These are phyloP conservation scores for Candida cerambycidarum DNA, from an alignment of 805 yeast species.

Conservation along the genomic window DNA sequence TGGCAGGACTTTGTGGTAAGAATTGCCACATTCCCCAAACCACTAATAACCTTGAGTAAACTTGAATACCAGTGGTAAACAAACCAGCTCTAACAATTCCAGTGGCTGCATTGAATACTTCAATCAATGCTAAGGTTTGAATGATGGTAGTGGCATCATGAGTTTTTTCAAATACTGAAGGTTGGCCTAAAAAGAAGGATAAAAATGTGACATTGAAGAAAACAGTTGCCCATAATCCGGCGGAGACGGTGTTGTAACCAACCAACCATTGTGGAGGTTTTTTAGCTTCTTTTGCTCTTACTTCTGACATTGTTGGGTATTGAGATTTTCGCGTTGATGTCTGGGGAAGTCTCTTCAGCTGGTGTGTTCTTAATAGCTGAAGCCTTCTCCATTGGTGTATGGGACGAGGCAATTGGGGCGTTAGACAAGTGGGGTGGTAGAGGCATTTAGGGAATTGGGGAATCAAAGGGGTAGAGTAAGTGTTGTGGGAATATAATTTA, in stretches of 20 bases:
- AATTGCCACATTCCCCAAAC: slow-evolving; percentile 78
- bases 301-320: slow-evolving; percentile 5
- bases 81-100: slow-evolving; percentile 88
- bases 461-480: too few relatives aligned
- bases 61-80: slow-evolving; percentile 83
- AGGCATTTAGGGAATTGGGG: too few relatives aligned
- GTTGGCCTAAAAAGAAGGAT: slow-evolving; percentile 53
- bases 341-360: too few relatives aligned
- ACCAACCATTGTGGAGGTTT: slow-evolving; percentile 36
- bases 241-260: slow-evolving; percentile 42
- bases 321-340: neutral
- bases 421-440: too few relatives aligned
- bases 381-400: too few relatives aligned
- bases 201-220: slow-evolving; percentile 40
- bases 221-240: slow-evolving; percentile 43
- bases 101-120: slow-evolving; percentile 70
- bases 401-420: too few relatives aligned
- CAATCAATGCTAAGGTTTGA: slow-evolving; percentile 79
- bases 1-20: slow-evolving; percentile 74
- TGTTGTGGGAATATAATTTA: too few relatives aligned
- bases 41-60: slow-evolving; percentile 76
- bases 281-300: slow-evolving; percentile 1
- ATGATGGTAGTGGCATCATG: slow-evolving; percentile 57
- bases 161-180: slow-evolving; percentile 60
- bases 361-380: too few relatives aligned